A percentile compares a stretch with the other conserved stretches of the same genome.
phyloP scores from a whole-genome alignment of 2,329 filamentous ascomycete species.

The Ascosphaera acerosa region DNA sequence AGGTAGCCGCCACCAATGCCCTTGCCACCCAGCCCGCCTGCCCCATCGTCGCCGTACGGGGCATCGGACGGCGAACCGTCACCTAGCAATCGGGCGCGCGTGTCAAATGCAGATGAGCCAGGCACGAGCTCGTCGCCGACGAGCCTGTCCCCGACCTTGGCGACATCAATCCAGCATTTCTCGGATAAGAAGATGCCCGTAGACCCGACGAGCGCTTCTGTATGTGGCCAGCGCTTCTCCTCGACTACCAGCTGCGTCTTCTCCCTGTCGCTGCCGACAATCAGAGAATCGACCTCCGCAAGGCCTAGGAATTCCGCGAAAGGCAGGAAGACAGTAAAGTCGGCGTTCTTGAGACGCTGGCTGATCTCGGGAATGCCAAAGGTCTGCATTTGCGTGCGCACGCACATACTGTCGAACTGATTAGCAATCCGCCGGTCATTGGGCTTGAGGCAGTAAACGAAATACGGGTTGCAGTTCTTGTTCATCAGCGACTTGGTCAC shows the following conservation, averaged over 20 bases:
- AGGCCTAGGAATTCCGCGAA: conserved; percentile 89
- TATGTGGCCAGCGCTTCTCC: conserved; percentile 72
- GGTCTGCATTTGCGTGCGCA: conserved; percentile 78
- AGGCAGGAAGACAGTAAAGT: conserved; percentile 87
- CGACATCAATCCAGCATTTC: conserved; percentile 78
- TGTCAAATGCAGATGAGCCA: conserved; percentile 20
- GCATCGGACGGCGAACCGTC: conserved; percentile 23
- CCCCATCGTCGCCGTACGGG: conserved; percentile 29
- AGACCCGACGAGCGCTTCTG: conserved; percentile 71
- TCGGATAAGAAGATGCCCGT: conserved; percentile 94
- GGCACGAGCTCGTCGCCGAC: conserved; percentile 28
- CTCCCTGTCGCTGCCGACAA: conserved; percentile 80
- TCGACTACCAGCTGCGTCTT: conserved; percentile 81
- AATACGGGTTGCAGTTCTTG: conserved; percentile 74
- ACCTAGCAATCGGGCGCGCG: conserved; percentile 29
- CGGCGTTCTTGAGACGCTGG: conserved; percentile 69
- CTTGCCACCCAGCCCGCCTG: conserved; percentile 47
- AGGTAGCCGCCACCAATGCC: conserved; percentile 78
- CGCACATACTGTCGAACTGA: conserved; percentile 97
- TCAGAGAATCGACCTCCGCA: conserved; percentile 55
- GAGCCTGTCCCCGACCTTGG: conserved; percentile 41
- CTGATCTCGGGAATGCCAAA: conserved; percentile 95
- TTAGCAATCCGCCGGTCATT: conserved; percentile 95
- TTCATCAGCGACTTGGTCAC: conserved; percentile 68
- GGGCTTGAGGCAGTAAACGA: conserved; percentile 89